A percentile compares a stretch with the other conserved stretches of the same genome.
phyloP scores from a whole-genome alignment of 805 yeast genomes.

The Metschnikowia bowlesiae region DNA sequence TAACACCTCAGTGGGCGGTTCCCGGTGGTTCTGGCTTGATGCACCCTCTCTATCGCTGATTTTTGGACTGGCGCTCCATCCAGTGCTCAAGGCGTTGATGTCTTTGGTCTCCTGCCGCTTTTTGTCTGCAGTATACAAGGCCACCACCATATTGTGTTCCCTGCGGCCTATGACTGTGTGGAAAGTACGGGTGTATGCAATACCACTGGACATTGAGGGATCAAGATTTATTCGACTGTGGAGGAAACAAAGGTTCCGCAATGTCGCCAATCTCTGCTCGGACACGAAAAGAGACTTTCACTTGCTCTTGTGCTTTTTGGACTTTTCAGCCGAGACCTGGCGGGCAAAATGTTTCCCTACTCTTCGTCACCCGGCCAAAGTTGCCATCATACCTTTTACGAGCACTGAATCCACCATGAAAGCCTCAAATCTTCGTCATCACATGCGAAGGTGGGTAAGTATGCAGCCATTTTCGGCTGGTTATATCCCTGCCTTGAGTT shows the following conservation, averaged over 20 bases:
- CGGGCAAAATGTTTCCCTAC: constrained; percentile 4
- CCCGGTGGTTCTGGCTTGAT: constrained; percentile 56
- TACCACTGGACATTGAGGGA: constrained; percentile 44
- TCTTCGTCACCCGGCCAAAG: neutral
- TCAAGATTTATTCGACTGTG: constrained; percentile 28
- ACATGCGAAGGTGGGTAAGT: constrained; percentile 9
- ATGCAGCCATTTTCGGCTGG: constrained; percentile 2
- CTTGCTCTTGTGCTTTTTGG: constrained; percentile 37
- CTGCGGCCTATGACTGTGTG: constrained; percentile 13
- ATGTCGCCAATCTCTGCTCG: constrained; percentile 15
- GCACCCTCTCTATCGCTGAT: constrained; percentile 31
- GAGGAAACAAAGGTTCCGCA: constrained; percentile 23
- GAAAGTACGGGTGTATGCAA: constrained; percentile 42
- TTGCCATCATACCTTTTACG: constrained; percentile 2
- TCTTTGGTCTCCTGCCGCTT: constrained; percentile 41
- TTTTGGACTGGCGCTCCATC: constrained; percentile 10
- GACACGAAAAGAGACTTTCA: constrained; percentile 29
- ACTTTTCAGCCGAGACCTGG: constrained; percentile 42
- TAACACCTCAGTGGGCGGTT: constrained; percentile 26
- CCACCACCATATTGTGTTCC: neutral
- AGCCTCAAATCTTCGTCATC: constrained; percentile 5
- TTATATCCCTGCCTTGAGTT: constrained; percentile 17
- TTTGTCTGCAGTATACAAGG: constrained; percentile 43
- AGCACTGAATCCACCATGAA: constrained; percentile 1
- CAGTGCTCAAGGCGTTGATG: constrained; percentile 33